Conservation (phyloP, 2,329 filamentous ascomycete genomes). For the Incumbomyces lentus region DNA sequence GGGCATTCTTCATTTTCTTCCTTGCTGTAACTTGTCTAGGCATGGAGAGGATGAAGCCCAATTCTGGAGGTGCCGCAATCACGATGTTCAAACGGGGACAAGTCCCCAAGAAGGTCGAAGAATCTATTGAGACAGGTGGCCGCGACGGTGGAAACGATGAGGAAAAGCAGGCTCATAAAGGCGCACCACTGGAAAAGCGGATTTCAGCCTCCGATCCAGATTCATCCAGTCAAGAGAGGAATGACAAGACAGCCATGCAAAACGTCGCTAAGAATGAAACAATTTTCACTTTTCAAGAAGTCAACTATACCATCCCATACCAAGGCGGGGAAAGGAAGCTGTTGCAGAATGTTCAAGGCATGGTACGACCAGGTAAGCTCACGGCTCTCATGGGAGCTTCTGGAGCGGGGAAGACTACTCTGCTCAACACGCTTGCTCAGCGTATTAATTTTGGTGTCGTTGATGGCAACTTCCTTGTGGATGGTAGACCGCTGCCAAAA, state of each 20-base stretch:
- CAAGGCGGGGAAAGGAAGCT: constrained; percentile 37
- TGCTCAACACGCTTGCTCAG: constrained; percentile 38
- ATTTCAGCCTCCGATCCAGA: constrained; percentile 18
- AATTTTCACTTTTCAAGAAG: constrained; percentile 75
- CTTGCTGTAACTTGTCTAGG: constrained; percentile 64
- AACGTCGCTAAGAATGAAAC: constrained; percentile 55
- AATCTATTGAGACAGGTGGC: constrained; percentile 45
- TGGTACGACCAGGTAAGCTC: constrained; percentile 64
- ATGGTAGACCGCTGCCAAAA: constrained; percentile 34
- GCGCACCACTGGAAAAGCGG: constrained; percentile 11
- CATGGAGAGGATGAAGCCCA: constrained; percentile 68
- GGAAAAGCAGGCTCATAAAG: constrained; percentile 29
- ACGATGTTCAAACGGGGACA: constrained; percentile 65
- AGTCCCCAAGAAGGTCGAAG: constrained; percentile 48
- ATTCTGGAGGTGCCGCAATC: constrained; percentile 69
- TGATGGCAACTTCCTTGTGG: constrained; percentile 35
- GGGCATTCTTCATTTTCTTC: constrained; percentile 66
- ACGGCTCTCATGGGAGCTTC: constrained; percentile 64
- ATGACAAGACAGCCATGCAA: constrained; percentile 23
- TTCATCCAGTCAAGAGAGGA: constrained; percentile 23
- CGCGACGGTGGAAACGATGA: constrained; percentile 36
- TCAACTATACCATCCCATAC: constrained; percentile 58
- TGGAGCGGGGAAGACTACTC: constrained; percentile 38
- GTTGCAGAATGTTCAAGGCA: constrained; percentile 56
- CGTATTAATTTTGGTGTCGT: constrained; percentile 35